Evolutionary conservation across 805 yeast genomes (phyloP).

Genomic region (Cyberlindnera petersonii): DNA sequence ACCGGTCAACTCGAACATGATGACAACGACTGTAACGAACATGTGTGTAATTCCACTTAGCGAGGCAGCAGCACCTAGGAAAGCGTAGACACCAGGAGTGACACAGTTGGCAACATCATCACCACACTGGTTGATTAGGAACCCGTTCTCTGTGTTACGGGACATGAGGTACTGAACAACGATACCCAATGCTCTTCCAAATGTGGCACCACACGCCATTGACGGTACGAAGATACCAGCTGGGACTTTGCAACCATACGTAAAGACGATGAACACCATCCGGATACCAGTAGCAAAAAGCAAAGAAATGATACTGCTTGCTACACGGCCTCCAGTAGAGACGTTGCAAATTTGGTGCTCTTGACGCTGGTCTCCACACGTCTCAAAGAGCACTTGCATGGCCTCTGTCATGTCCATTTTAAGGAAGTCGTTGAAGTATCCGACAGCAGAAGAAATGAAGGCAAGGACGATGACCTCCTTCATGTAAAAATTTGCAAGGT

Average conservation of each 20-base stretch:
- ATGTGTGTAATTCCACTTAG: slow-evolving; percentile 91
- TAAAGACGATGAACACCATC: slow-evolving; percentile 66
- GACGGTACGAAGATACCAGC: slow-evolving; percentile 98
- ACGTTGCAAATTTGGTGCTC: slow-evolving; percentile 40
- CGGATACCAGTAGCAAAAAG: slow-evolving; percentile 69
- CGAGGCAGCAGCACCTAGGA: slow-evolving; percentile 94
- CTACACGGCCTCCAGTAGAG: slow-evolving; percentile 30
- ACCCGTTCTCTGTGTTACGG: slow-evolving; percentile 32
- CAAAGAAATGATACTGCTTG: slow-evolving; percentile 47
- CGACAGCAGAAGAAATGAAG: slow-evolving; percentile 63
- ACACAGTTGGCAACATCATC: slow-evolving; percentile 51
- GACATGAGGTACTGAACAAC: slow-evolving; percentile 51
- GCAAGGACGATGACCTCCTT: slow-evolving; percentile 71
- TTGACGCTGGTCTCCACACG: slow-evolving; percentile 51
- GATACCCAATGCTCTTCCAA: slow-evolving; percentile 84
- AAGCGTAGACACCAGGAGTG: slow-evolving; percentile 93
- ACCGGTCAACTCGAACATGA: slow-evolving; percentile 96
- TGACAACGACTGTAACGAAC: slow-evolving; percentile 88
- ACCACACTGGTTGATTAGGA: slow-evolving; percentile 36
- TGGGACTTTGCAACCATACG: slow-evolving; percentile 92
- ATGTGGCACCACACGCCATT: slow-evolving; percentile 94
- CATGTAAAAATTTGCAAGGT: slow-evolving; percentile 50
- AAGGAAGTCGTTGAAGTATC: slow-evolving; percentile 81
- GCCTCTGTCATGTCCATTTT: slow-evolving; percentile 91
- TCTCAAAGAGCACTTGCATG: slow-evolving; percentile 86